Conservation (phyloP, 176 grass and related monocot genomes). For the Raddia guianensis region DNA sequence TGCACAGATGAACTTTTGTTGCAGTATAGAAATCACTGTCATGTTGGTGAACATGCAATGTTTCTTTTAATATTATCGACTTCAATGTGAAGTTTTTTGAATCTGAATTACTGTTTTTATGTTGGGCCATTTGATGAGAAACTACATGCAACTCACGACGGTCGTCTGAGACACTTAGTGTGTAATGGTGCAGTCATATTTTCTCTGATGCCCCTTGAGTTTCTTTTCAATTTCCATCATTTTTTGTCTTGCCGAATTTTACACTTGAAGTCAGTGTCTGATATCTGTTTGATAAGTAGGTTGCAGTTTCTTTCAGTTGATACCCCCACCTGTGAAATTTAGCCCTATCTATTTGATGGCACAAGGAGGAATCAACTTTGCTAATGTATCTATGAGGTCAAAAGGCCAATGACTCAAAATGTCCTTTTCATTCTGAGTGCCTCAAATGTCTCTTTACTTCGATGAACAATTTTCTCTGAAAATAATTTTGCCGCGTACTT, state of each 20-base stretch:
- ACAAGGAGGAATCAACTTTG: constrained; percentile 52
- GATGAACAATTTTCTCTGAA: not conserved
- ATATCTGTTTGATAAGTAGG: not conserved
- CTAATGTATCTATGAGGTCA: constrained; percentile 56
- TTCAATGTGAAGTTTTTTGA: not conserved
- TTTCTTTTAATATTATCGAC: not conserved
- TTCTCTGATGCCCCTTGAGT: constrained; percentile 59
- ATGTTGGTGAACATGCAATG: too few relatives aligned
- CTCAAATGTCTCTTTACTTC: not conserved
- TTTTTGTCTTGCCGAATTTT: not conserved
- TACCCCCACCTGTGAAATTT: not conserved
- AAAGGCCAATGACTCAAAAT: constrained; percentile 36
- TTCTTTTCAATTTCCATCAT: not conserved
- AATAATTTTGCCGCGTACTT: not conserved
- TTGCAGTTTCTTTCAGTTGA: not conserved
- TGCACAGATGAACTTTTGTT: not conserved
- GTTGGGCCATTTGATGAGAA: constrained; percentile 69
- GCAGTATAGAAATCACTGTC: not conserved
- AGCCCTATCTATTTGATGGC: not conserved
- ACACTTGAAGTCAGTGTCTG: not conserved
- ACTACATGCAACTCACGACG: constrained; percentile 52
- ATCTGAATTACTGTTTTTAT: not conserved
- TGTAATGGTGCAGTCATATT: constrained; percentile 66
- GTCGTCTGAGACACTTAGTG: constrained; percentile 73
- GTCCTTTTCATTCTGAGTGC: constrained; percentile 86